phyloP scores from a whole-genome alignment of 2,329 filamentous ascomycete genomes.

The Ceratocystis alfenasii region DNA sequence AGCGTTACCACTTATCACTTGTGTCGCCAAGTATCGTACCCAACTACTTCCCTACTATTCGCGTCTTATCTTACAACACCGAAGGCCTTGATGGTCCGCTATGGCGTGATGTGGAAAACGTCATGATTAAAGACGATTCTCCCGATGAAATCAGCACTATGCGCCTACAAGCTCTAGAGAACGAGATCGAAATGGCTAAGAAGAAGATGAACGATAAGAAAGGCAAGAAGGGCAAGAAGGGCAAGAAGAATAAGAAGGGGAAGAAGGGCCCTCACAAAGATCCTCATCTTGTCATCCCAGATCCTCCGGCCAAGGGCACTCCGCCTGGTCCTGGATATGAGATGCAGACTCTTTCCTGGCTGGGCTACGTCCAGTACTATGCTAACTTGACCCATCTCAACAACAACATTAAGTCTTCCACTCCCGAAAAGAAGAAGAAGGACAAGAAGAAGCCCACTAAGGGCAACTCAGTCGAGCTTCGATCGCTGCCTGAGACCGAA shows the following conservation, averaged over 20 bases:
- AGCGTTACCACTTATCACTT: conserved; percentile 71
- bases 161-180: conserved; percentile 17
- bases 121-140: background rate
- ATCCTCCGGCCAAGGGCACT: conserved; percentile 57
- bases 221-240: conserved; percentile 30
- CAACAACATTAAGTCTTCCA: conserved; percentile 42
- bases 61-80: conserved; percentile 92
- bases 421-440: conserved; percentile 27
- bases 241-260: conserved; percentile 33
- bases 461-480: conserved; percentile 15
- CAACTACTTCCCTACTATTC: conserved; percentile 78
- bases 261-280: conserved; percentile 43
- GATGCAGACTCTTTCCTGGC: conserved; percentile 65
- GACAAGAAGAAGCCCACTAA: conserved; percentile 25
- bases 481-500: conserved; percentile 15
- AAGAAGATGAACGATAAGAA: conserved; percentile 28
- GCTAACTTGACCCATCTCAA: conserved; percentile 90
- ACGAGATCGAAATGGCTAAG: conserved; percentile 25
- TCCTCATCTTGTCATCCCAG: conserved; percentile 53
- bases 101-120: conserved; percentile 15
- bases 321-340: conserved; percentile 84
- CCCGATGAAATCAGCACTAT: conserved; percentile 28
- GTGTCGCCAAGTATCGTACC: conserved; percentile 82
- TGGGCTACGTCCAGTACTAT: conserved; percentile 80
- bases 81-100: conserved; percentile 56